Evolutionary conservation across 2,329 filamentous ascomycete species (phyloP).

Genomic region (Fusarium setosum): DNA sequence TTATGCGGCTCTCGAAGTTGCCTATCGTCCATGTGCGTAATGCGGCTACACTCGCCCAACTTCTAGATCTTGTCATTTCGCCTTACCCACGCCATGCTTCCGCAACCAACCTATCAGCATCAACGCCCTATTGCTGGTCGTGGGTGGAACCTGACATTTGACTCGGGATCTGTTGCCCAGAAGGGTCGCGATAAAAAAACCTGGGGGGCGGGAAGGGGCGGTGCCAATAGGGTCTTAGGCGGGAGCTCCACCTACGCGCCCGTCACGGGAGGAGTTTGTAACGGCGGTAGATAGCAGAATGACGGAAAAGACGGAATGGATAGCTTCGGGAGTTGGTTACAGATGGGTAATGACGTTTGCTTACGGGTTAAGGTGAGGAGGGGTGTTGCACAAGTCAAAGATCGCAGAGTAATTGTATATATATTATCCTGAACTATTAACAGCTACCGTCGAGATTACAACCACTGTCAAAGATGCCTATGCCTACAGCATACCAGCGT

Average conservation of each 20-base stretch:
- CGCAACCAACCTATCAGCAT: slow-evolving; percentile 28
- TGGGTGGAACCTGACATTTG: slow-evolving; percentile 26
- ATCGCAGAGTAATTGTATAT: too few species aligned
- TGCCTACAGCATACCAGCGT: slow-evolving; percentile 41
- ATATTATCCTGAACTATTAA: not conserved
- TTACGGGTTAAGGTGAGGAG: slow-evolving; percentile 21
- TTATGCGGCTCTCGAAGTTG: slow-evolving; percentile 1
- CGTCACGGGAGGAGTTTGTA: slow-evolving; percentile 23
- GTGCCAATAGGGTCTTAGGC: slow-evolving; percentile 12
- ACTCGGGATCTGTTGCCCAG: slow-evolving; percentile 25
- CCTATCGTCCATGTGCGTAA: not conserved
- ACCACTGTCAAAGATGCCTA: not conserved
- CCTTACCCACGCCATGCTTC: slow-evolving; percentile 23
- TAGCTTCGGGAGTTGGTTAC: slow-evolving; percentile 9
- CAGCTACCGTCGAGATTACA: not conserved
- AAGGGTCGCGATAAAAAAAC: not conserved
- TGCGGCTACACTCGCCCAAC: not conserved
- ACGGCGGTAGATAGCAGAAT: slow-evolving; percentile 31
- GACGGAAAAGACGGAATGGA: slow-evolving; percentile 7
- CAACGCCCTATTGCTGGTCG: slow-evolving; percentile 40
- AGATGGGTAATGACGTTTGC: slow-evolving; percentile 29
- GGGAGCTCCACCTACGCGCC: slow-evolving; percentile 11
- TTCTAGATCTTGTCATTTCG: slow-evolving; percentile 35
- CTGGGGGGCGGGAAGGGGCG: slow-evolving; percentile 6
- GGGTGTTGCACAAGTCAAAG: not conserved